phyloP scores from a whole-genome alignment of 192 early-diverging fungal species.

The Rhizophlyctis rosea region DNA sequence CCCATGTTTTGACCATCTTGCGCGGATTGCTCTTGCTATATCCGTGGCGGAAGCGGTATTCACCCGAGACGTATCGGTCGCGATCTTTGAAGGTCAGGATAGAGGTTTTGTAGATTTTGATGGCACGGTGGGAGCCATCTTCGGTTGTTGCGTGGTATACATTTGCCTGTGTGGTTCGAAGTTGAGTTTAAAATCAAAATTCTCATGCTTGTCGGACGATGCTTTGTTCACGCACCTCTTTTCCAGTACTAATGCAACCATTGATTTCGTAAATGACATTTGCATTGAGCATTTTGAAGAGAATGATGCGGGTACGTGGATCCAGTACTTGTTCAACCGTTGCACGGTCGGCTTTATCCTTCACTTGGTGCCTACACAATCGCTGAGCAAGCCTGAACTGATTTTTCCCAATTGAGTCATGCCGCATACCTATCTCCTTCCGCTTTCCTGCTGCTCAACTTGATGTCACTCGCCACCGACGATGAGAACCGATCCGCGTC shows the following conservation, averaged over 20 bases:
- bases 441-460: constrained; percentile 47
- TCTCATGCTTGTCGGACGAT: too few relatives aligned
- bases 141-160: constrained; percentile 95
- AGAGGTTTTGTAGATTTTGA: constrained; percentile 99
- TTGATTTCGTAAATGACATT: constrained; percentile 90
- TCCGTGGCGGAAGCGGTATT: constrained; percentile 92
- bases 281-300: constrained; percentile 92
- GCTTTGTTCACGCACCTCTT: constrained; percentile 57
- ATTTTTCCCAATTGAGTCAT: background rate
- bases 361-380: constrained; percentile 35
- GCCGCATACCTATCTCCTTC: constrained; percentile 19
- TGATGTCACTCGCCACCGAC: constrained; percentile 53
- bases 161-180: constrained; percentile 85
- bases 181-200: too few relatives aligned
- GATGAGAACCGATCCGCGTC: constrained; percentile 28
- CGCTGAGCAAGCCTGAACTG: background rate
- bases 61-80: constrained; percentile 94
- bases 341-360: constrained; percentile 92
- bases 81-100: constrained; percentile 97
- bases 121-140: constrained; percentile 75
- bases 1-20: constrained; percentile 99
- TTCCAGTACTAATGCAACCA: constrained; percentile 96
- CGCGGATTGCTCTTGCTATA: constrained; percentile 91
- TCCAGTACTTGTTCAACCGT: constrained; percentile 97
- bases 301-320: constrained; percentile 94